These are phyloP conservation scores for Mollisia scopiformis DNA, from an alignment of 2,329 filamentous ascomycete genomes.

Conservation along the genomic window DNA sequence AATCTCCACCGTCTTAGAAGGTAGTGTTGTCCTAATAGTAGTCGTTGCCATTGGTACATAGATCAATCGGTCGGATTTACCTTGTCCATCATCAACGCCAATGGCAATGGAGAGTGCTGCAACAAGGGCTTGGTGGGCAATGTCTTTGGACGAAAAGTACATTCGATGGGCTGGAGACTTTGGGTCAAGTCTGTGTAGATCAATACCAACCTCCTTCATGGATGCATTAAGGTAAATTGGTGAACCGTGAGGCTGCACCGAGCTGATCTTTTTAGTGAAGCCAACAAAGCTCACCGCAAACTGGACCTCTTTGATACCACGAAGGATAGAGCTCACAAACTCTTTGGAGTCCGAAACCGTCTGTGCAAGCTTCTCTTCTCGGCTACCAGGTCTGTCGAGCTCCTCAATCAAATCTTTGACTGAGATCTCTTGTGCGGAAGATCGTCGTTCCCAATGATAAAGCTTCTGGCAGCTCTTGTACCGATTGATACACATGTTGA, in stretches of 20 bases:
- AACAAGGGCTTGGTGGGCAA: slow-evolving; percentile 91
- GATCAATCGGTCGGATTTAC: slow-evolving; percentile 81
- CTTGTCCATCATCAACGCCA: slow-evolving; percentile 87
- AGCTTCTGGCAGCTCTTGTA: slow-evolving; percentile 50
- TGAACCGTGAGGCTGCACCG: slow-evolving; percentile 66
- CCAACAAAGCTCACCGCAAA: slow-evolving; percentile 92
- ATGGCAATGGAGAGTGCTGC: slow-evolving; percentile 92
- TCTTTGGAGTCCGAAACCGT: slow-evolving; percentile 91
- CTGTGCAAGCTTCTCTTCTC: slow-evolving; percentile 70
- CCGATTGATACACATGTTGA: slow-evolving; percentile 63
- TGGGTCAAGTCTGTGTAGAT: slow-evolving; percentile 87
- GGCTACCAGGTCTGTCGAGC: slow-evolving; percentile 62
- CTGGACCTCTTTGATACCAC: slow-evolving; percentile 95
- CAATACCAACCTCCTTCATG: slow-evolving; percentile 95
- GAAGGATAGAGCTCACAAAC: slow-evolving; percentile 85
- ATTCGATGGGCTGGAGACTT: slow-evolving; percentile 95
- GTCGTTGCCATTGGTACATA: slow-evolving; percentile 98
- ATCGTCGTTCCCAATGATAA: slow-evolving; percentile 35
- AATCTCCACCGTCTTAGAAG: slow-evolving; percentile 89
- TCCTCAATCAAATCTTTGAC: slow-evolving; percentile 77
- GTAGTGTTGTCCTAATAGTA: slow-evolving; percentile 89
- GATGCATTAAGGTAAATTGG: slow-evolving; percentile 83
- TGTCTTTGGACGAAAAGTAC: slow-evolving; percentile 93
- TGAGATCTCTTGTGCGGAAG: slow-evolving; percentile 61
- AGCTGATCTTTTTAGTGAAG: slow-evolving; percentile 77